phyloP scores from a whole-genome alignment of 2,329 filamentous ascomycete species.

The Exophiala aquamarina region DNA sequence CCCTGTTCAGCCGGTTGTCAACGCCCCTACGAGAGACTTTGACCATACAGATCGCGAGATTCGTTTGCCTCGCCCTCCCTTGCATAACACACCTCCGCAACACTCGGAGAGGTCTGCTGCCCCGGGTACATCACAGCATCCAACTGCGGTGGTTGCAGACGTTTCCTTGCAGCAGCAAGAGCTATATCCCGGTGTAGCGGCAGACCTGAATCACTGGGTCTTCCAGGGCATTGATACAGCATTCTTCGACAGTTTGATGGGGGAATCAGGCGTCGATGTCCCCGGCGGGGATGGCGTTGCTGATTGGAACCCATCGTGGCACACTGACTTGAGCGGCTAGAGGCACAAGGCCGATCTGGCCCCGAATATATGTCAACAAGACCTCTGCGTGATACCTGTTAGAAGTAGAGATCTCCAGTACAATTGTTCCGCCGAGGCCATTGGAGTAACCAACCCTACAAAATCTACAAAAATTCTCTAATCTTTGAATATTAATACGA shows the following conservation, averaged over 20 bases:
- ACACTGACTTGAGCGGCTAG: too few relatives aligned
- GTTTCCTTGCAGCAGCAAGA: background rate
- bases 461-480: too few relatives aligned
- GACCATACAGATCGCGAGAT: background rate
- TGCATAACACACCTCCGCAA: background rate
- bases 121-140: background rate
- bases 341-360: too few relatives aligned
- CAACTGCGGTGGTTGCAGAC: background rate
- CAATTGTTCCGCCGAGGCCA: too few relatives aligned
- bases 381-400: too few relatives aligned
- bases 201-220: constrained; percentile 22
- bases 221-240: constrained; percentile 25
- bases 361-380: too few relatives aligned
- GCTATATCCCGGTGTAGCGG: background rate
- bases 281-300: too few relatives aligned
- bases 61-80: background rate
- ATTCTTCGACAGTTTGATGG: constrained; percentile 22
- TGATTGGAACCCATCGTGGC: too few relatives aligned
- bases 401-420: too few relatives aligned
- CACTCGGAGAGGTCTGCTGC: background rate
- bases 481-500: too few relatives aligned
- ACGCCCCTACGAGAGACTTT: background rate
- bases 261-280: background rate
- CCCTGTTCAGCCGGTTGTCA: too few relatives aligned
- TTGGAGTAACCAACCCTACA: too few relatives aligned